Conservation (phyloP, 2,329 filamentous ascomycete species). For the Aspergillus sp. region DNA sequence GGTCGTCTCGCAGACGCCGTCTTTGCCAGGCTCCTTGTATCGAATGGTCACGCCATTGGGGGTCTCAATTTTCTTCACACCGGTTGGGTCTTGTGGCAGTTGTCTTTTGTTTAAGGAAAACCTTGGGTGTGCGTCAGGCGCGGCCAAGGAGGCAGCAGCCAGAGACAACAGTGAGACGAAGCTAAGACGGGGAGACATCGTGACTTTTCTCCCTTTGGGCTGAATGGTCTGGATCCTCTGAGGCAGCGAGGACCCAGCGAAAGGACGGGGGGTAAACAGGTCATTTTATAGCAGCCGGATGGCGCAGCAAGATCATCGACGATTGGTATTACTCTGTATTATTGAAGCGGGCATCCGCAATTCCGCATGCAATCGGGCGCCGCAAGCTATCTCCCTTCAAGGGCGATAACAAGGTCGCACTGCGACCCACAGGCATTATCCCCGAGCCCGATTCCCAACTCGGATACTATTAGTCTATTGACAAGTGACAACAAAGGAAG, state of each 20-base stretch:
- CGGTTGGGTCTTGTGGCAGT: slow-evolving; percentile 37
- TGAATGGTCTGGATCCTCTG: neutral
- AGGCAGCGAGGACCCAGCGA: neutral
- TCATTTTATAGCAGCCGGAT: slow-evolving; percentile 2
- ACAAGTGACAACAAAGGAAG: neutral
- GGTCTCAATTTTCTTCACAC: slow-evolving; percentile 39
- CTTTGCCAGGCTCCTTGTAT: slow-evolving; percentile 58
- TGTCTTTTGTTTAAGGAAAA: slow-evolving; percentile 26
- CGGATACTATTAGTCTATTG: neutral
- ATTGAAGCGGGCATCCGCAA: neutral
- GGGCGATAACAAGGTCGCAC: slow-evolving; percentile 8
- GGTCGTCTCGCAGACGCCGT: slow-evolving; percentile 54
- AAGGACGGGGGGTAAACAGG: neutral
- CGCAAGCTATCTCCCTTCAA: neutral
- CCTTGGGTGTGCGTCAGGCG: slow-evolving; percentile 6
- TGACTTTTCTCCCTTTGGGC: neutral
- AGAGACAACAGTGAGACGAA: slow-evolving; percentile 24
- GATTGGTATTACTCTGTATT: too few relatives aligned
- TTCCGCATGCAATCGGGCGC: neutral
- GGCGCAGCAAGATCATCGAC: neutral
- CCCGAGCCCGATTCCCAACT: neutral
- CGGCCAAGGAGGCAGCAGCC: slow-evolving; percentile 14
- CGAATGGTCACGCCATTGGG: slow-evolving; percentile 53
- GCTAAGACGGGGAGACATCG: slow-evolving; percentile 21
- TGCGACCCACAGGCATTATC: neutral